Evolutionary conservation across 805 yeast species (phyloP).

Genomic region (Yueomyces sinensis): DNA sequence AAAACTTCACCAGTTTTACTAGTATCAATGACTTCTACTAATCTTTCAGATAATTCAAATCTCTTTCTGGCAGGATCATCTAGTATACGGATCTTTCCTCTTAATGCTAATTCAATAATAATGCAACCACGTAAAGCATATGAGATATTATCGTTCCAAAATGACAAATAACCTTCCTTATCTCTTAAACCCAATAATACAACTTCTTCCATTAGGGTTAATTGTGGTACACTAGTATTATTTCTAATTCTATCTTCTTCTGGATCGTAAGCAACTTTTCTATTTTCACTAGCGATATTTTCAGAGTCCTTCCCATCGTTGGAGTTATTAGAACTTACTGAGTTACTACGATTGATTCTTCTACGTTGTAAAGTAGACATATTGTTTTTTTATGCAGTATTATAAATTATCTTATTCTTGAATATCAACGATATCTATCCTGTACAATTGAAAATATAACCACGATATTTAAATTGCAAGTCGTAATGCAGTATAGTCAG

Average conservation of each 20-base stretch:
- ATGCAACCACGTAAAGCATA: constrained; percentile 94
- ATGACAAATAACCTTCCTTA: constrained; percentile 89
- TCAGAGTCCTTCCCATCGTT: constrained; percentile 9
- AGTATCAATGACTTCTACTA: constrained; percentile 76
- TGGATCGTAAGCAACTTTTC: constrained; percentile 74
- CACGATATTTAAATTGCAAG: too few species aligned
- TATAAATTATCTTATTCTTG: too few species aligned
- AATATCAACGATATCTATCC: too few species aligned
- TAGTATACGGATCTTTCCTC: constrained; percentile 78
- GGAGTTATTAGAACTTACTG: constrained; percentile 4
- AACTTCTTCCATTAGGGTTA: constrained; percentile 95
- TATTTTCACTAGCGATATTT: constrained; percentile 16
- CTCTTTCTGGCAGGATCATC: constrained; percentile 88
- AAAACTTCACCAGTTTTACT: constrained; percentile 89
- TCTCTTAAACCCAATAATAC: constrained; percentile 86
- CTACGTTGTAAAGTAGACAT: constrained; percentile 66
- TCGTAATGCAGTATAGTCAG: too few species aligned
- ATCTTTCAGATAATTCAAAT: constrained; percentile 75
- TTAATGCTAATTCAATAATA: constrained; percentile 77
- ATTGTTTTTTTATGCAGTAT: too few species aligned
- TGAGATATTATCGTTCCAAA: constrained; percentile 97
- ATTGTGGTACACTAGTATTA: constrained; percentile 40
- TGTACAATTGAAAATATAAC: too few species aligned
- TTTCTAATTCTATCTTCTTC: constrained; percentile 31
- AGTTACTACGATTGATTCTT: constrained; percentile 39